These are phyloP conservation scores for Fagus sylvatica DNA, from an alignment of 306 rosid species.

Conservation along the genomic window DNA sequence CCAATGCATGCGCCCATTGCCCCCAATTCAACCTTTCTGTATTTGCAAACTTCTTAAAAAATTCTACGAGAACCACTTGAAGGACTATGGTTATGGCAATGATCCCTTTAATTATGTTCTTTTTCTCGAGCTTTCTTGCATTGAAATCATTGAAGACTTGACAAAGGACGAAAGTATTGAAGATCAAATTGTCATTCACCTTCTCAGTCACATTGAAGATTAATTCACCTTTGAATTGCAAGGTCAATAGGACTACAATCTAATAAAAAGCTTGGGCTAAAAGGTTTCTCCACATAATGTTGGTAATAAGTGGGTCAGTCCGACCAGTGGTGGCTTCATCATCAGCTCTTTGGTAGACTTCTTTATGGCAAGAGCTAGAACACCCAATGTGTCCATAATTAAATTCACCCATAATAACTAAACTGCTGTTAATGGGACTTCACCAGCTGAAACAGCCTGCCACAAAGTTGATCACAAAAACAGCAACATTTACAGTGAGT, in stretches of 20 bases:
- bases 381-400: constrained; percentile 30
- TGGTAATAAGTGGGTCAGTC: constrained; percentile 12
- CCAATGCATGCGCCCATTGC: no score
- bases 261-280: constrained; percentile 23
- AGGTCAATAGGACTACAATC: constrained; percentile 10
- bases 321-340: constrained; percentile 18
- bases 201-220: constrained; percentile 12
- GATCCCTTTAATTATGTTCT: no score
- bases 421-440: no score
- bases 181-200: constrained; percentile 24
- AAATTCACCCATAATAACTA: neutral
- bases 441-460: neutral
- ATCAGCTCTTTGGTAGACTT: constrained; percentile 19
- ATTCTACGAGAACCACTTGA: no score
- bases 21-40: no score
- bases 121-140: constrained; percentile 13
- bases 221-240: constrained; percentile 15
- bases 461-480: constrained; percentile 15
- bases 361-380: constrained; percentile 27
- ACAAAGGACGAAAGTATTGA: constrained; percentile 25
- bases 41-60: no score
- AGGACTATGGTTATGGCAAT: no score
- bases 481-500: constrained; percentile 22
- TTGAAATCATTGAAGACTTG: constrained; percentile 30
- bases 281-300: constrained; percentile 3